Conservation (phyloP, 2,329 filamentous ascomycete species). For the Aspergillus ochraceoroseus region DNA sequence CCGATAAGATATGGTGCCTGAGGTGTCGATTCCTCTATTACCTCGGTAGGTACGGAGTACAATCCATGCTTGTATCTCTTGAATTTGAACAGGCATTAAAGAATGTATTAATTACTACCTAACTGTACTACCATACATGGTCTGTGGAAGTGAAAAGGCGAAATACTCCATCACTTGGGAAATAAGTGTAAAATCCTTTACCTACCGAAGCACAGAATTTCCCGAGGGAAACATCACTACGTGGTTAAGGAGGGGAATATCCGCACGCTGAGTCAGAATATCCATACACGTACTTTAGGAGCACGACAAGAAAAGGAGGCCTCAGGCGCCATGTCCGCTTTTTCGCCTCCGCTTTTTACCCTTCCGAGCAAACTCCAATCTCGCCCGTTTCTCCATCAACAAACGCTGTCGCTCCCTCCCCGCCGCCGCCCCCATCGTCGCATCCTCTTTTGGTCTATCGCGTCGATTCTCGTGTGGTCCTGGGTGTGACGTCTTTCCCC, state of each 20-base stretch:
- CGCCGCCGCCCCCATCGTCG: constrained; percentile 19
- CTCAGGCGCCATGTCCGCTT: constrained; percentile 20
- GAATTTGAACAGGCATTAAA: not conserved
- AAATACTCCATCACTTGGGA: too few relatives aligned
- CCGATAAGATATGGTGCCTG: constrained; percentile 5
- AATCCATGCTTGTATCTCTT: not conserved
- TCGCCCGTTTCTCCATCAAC: constrained; percentile 25
- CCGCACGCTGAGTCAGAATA: too few relatives aligned
- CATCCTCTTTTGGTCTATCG: constrained; percentile 14
- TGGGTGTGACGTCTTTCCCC: constrained; percentile 9
- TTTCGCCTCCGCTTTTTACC: constrained; percentile 23
- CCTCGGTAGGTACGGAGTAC: not conserved
- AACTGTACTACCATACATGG: too few relatives aligned
- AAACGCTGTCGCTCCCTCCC: constrained; percentile 17
- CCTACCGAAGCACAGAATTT: too few relatives aligned
- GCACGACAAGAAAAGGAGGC: constrained; percentile 9
- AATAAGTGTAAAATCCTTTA: too few relatives aligned
- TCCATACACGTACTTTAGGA: too few relatives aligned
- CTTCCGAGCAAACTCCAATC: constrained; percentile 25
- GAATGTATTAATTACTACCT: not conserved
- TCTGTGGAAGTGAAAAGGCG: too few relatives aligned
- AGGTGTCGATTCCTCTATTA: constrained; percentile 1
- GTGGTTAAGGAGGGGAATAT: too few relatives aligned
- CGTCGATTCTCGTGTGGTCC: constrained; percentile 13
- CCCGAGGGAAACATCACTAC: too few relatives aligned